Evolutionary conservation across 1,139 yeast species (phyloP).

Genomic region (Blastobotrys malaysiensis): DNA sequence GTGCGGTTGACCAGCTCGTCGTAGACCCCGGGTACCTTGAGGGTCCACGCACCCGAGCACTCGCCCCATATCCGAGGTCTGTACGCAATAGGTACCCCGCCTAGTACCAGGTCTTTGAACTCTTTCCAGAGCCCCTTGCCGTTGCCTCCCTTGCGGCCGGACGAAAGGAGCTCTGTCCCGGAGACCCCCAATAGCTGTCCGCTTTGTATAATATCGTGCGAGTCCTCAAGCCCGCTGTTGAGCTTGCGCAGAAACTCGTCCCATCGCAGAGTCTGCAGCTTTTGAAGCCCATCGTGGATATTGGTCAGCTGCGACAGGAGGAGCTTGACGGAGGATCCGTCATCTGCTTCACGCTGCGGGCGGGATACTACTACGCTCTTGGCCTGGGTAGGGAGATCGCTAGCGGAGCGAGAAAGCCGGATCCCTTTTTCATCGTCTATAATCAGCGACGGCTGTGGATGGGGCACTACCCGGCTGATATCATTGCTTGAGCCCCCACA

Average conservation of each 20-base stretch:
- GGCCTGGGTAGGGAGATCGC: constrained; percentile 1
- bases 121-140: constrained; percentile 30
- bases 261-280: constrained; percentile 32
- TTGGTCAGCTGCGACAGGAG: constrained; percentile 32
- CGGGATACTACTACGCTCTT: constrained; percentile 2
- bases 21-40: constrained; percentile 49
- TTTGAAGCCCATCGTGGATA: constrained; percentile 31
- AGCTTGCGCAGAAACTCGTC: constrained; percentile 32
- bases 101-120: constrained; percentile 38
- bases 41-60: constrained; percentile 46
- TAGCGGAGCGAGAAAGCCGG: constrained; percentile 6
- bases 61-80: constrained; percentile 51
- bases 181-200: constrained; percentile 40
- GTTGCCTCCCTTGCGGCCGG: constrained; percentile 15
- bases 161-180: constrained; percentile 30
- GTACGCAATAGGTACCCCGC: constrained; percentile 47
- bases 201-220: constrained; percentile 20
- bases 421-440: constrained; percentile 4
- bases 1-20: constrained; percentile 29
- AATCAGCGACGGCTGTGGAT: background rate
- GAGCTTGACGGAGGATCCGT: constrained; percentile 24
- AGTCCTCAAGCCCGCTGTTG: constrained; percentile 13
- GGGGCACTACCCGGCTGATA: constrained; percentile 4
- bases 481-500: background rate
- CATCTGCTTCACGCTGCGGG: background rate